Evolutionary conservation across 192 early-diverging fungal species (phyloP), one percentile per base, ranked within the genome.

Genomic region (Coemansia sp.): DNA sequence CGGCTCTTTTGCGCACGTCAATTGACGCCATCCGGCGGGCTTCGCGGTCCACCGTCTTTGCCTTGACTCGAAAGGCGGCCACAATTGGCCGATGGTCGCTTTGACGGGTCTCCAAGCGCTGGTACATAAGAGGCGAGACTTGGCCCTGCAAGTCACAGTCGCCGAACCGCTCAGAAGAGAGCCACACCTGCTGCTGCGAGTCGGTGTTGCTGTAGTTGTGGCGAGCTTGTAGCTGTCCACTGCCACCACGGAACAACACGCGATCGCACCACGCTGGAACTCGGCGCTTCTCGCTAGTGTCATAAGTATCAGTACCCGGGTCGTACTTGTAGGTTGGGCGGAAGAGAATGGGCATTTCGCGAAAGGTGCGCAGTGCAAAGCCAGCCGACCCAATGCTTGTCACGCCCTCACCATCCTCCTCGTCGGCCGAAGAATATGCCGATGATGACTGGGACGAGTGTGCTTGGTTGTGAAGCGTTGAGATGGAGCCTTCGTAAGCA

Each of bases 321-420:
- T 99, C 90, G 68, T 94, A 98, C 76, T 99, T 99, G 87, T 98
- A 99, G 2, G 97, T 99, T 0, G 97, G 97, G 8, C 82, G 87
- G 76, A 99, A 99, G 27, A 56, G 62, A 38, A 95, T 74, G 26
- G 83, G 85, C 11, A 85, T 83, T 79, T 99, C 97, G 43, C 65
- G 60, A 59, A 94, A 98, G 6, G 77, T 69, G 7, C 86, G 74
- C 44, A 99, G 71, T 9, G 88, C 88, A 78, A 94, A 95, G 19
- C 83, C 67, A 8, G 89, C 76, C 59, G 93, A 85, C 29, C 61
- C 63, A 3, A 68, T 46, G 27, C 55, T 53, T 2, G 59, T 38
- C 12, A 39, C 3, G n/a, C 48, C 44, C 26, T 65, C 70, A 15
- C 22, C 52, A 2, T 59, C 72, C 22, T 36, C 39, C 7, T 72